Conservation (phyloP, 345 rosid genomes). For the Erucastrum elatum region DNA sequence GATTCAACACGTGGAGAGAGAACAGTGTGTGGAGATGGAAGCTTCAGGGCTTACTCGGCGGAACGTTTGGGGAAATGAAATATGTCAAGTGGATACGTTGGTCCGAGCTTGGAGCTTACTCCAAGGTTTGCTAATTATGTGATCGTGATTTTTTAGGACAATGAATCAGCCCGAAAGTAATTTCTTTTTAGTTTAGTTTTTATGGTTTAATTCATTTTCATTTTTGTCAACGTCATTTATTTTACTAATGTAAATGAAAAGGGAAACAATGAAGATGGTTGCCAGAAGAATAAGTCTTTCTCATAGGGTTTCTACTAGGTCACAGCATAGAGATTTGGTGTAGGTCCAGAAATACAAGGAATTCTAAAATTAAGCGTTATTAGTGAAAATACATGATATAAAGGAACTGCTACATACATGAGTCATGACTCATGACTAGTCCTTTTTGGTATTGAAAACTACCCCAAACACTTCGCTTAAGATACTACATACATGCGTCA, state of each 20-base stretch:
- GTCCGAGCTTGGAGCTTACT: conserved; percentile 56
- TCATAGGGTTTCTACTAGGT: neutral
- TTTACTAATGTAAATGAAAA: neutral
- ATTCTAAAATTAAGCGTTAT: no score
- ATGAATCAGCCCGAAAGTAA: neutral
- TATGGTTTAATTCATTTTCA: neutral
- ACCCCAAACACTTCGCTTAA: no score
- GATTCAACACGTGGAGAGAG: conserved; percentile 47
- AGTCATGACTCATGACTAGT: no score
- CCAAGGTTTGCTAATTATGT: conserved; percentile 45
- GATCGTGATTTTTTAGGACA: neutral
- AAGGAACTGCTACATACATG: no score
- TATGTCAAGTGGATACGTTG: conserved; percentile 46
- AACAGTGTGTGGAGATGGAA: conserved; percentile 48
- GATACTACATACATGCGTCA: no score
- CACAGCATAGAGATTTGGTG: no score
- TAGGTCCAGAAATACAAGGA: no score
- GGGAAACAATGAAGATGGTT: neutral
- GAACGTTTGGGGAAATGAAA: conserved; percentile 67
- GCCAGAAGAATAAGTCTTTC: neutral
- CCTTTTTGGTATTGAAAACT: no score
- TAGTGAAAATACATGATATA: no score
- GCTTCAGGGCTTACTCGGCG: conserved; percentile 41
- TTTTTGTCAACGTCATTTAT: neutral
- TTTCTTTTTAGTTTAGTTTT: neutral